Evolutionary conservation across 2,329 filamentous ascomycete species (phyloP).

Genomic region (Rutstroemia sp.): DNA sequence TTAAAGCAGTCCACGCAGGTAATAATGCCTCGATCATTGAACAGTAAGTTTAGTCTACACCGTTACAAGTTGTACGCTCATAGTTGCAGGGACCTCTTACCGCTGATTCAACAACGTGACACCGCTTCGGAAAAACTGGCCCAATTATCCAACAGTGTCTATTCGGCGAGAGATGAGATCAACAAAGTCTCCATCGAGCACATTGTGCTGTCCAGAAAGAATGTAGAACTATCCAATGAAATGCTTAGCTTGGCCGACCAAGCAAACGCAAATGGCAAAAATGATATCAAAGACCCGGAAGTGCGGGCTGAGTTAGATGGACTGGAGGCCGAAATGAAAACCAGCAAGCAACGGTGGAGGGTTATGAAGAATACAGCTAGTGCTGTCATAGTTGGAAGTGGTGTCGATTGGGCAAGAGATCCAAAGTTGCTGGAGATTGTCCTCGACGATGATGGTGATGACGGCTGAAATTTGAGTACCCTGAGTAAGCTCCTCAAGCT

Average conservation of each 20-base stretch:
- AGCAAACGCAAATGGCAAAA: conserved; percentile 43
- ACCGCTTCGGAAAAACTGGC: conserved; percentile 56
- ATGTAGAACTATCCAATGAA: conserved; percentile 53
- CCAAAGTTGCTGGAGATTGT: conserved; percentile 62
- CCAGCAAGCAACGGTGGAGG: conserved; percentile 60
- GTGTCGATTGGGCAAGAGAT: conserved; percentile 72
- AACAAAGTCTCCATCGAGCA: conserved; percentile 51
- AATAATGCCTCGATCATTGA: conserved; percentile 58
- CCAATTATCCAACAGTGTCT: conserved; percentile 47
- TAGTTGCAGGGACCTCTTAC: conserved; percentile 41
- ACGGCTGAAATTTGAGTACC: conserved; percentile 13
- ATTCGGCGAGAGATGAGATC: conserved; percentile 43
- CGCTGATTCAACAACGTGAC: conserved; percentile 61
- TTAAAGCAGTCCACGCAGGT: conserved; percentile 69
- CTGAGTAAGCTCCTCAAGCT: background rate
- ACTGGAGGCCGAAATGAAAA: conserved; percentile 52
- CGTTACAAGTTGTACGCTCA: conserved; percentile 9
- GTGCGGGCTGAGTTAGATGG: conserved; percentile 47
- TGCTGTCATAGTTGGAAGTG: conserved; percentile 72
- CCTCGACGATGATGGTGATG: conserved; percentile 54
- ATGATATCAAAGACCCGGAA: conserved; percentile 45
- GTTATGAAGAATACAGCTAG: conserved; percentile 73
- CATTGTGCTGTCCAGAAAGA: conserved; percentile 48
- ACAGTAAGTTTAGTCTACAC: conserved; percentile 41
- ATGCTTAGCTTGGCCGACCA: conserved; percentile 57